A percentile compares a stretch with the other conserved stretches of the same genome.
Evolutionary conservation across 164 flowering plant species (phyloP).

Genomic region (Nymphaea thermarum): DNA sequence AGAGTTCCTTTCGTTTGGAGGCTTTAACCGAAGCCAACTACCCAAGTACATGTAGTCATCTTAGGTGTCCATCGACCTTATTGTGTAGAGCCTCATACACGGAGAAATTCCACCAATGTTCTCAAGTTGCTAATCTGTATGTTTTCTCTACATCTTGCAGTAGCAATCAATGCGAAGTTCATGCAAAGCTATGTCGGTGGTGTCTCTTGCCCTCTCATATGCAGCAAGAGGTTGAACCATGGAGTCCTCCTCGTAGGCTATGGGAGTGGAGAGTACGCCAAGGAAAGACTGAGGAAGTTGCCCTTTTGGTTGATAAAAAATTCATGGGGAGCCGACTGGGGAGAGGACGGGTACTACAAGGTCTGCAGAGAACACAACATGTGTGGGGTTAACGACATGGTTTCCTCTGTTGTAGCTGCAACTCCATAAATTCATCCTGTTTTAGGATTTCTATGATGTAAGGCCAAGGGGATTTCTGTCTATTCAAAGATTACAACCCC

Average conservation of each 20-base stretch:
- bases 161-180: constrained; percentile 73
- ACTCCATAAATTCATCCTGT: constrained; percentile 1
- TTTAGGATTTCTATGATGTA: neutral
- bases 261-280: constrained; percentile 52
- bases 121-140: too few species aligned
- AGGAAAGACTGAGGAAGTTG: constrained; percentile 39
- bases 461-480: neutral
- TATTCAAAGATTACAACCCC: neutral
- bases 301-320: constrained; percentile 93
- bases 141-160: constrained; percentile 22
- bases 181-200: constrained; percentile 93
- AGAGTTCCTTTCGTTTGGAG: too few species aligned
- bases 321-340: constrained; percentile 80
- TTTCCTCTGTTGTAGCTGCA: constrained; percentile 43
- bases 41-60: too few species aligned
- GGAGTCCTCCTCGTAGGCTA: constrained; percentile 80
- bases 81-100: too few species aligned
- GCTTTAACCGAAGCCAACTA: too few species aligned
- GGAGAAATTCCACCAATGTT: too few species aligned
- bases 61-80: too few species aligned
- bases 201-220: constrained; percentile 75
- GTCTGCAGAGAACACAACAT: constrained; percentile 55
- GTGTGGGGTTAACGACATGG: constrained; percentile 75
- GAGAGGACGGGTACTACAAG: constrained; percentile 61
- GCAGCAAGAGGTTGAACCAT: constrained; percentile 58